Evolutionary conservation across 208 protist species (phyloP).

Genomic region (Crithidia fasciculata): DNA sequence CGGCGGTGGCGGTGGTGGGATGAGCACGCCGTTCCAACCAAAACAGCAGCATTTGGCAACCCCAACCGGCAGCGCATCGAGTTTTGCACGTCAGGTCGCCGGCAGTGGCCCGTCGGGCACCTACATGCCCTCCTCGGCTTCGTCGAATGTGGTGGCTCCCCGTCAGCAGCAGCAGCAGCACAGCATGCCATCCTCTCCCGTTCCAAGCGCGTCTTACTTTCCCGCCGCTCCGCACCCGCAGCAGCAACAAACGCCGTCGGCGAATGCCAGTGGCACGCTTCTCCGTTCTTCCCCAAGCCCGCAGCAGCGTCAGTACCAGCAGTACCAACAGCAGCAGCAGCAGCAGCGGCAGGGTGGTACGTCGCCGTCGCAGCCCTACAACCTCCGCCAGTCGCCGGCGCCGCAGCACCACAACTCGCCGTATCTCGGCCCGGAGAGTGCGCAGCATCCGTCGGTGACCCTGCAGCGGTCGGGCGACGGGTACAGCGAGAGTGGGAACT

Average conservation of each 20-base stretch:
- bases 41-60: conserved; percentile 15
- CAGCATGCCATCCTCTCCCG: conserved; percentile 7
- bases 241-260: conserved; percentile 2
- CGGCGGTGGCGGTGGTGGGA: no score
- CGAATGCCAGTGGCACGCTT: conserved; percentile 25
- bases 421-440: conserved; percentile 1
- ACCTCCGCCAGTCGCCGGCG: background rate
- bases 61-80: conserved; percentile 3
- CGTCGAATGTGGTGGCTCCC: background rate
- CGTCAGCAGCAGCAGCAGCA: background rate
- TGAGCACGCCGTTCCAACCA: conserved; percentile 14
- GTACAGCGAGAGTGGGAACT: conserved; percentile 18
- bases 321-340: conserved; percentile 15
- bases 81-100: background rate
- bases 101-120: background rate
- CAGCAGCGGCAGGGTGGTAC: conserved; percentile 12
- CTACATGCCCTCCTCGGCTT: background rate
- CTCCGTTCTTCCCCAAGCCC: conserved; percentile 9
- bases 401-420: conserved; percentile 12
- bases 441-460: conserved; percentile 12
- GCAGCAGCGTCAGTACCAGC: conserved; percentile 18
- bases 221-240: background rate
- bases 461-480: conserved; percentile 14
- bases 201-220: conserved; percentile 5
- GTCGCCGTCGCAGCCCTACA: conserved; percentile 3